Base-by-base conservation (phyloP, 2,329 filamentous ascomycete species). In the Ilyonectria sp. region DNA sequence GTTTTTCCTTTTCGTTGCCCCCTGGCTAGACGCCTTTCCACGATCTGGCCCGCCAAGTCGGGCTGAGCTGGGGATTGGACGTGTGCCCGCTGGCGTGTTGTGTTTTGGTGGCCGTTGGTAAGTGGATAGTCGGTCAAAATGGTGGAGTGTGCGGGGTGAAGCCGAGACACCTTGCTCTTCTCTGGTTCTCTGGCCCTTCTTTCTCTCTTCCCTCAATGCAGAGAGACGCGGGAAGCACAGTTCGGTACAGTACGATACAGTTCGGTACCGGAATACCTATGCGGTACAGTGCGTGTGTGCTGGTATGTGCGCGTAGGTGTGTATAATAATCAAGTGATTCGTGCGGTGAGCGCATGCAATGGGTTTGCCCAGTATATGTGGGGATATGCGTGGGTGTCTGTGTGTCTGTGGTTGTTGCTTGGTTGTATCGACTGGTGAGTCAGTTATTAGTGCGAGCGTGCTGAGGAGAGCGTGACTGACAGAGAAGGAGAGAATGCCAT, bases 41-140 rank as follows among this genome's bases (percentile, higher is more conserved):
- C 53, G 58, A 58, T 61, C 52, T 66, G 58, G 63, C 53, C 52
- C 47, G 63, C 63, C 37, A 57, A 54, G 58, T 66, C 63, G 52
- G 63, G 63, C 58, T 62, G 63, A 47, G 26, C 53, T 57, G 53
- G 54, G 46, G 52, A 50, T 54, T 52, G 57, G 44, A 64, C 55
- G 35, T 66, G 52, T 60, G 43, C 57, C 26, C 26, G 57, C 47
- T 57, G 63, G 58, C 46, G 58, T 58, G 19, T 52, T 61, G 52
- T 61, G 63, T 59, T 66, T 66, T 66, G 57, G 52, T 62, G 53
- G 31, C 46, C 37, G 58, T 61, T 56, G 63, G 58, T 50, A 31
- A 61, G 57, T 65, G 63, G 63, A 37, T 60, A 65, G 57, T 60
- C 53, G 44, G 63, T 65, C 33, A 46, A 61, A n/a, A 54, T 57